Evolutionary conservation across 2,329 filamentous ascomycete species (phyloP), one percentile per base, ranked within the genome.

Genomic region (Sordariomycetes sp.): DNA sequence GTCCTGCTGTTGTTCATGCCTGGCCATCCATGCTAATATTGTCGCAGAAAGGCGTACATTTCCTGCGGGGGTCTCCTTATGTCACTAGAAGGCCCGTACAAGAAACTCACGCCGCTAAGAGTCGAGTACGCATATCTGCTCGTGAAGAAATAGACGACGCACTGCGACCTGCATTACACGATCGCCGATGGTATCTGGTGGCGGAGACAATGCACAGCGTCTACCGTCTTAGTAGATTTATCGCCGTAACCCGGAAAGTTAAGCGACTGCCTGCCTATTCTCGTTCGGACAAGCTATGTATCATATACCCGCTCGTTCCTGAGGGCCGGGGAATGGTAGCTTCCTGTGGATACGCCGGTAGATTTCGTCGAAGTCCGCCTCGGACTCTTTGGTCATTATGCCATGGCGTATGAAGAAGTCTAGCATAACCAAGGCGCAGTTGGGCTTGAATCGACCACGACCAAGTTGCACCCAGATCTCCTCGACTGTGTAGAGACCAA

Each of bases 91-190:
- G 94, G 95, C 6, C 94, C 94, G 2, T 94, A 95, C 72, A 95
- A 94, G 78, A 96, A 96, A 76, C 82, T 99, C 61, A 95, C 88
- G 36, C 87, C 90, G 32, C 74, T 99, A 67, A 84, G 90, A 65
- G 92, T 96, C 66, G 94, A 99, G 70, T 86, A 96, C 68, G 84
- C 95, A 62, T 99, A 99, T 69, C 80, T 99, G 60, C 79, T 97
- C 60, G 77, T 95, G 64, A 99, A 96, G 83, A 96, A 95, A 84
- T 92, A 73, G 66, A 56, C 28, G 25, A 8, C 28, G 15, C n/a
- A 22, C 42, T 8, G 10, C 42, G 42, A 48, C n/a, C 15, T 48
- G 42, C 15, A 48, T 48, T n/a, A 13, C 24, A 42, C 22, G n/a
- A 50, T 32, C n/a, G 2, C 22, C n/a, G 42, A 17, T 48, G n/a